Evolutionary conservation across 129 eudicot genomes (phyloP).

Genomic region (Sambucus nigra): DNA sequence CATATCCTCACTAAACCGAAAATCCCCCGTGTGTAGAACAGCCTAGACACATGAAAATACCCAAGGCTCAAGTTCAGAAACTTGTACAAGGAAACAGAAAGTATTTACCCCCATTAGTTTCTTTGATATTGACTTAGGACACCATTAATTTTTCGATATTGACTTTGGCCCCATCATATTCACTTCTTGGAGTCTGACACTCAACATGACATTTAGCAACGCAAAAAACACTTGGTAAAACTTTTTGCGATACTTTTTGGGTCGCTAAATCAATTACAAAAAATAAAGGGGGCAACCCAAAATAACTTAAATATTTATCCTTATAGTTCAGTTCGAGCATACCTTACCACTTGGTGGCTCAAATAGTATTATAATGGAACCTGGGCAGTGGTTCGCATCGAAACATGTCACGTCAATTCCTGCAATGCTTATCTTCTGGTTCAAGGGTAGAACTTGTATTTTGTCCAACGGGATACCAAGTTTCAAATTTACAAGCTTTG

Average conservation of each 20-base stretch:
- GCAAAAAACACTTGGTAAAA: too few relatives aligned
- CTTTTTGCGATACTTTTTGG: too few relatives aligned
- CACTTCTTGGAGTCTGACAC: too few relatives aligned
- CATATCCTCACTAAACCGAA: constrained; percentile 77
- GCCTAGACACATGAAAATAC: constrained; percentile 37
- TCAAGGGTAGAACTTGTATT: constrained; percentile 67
- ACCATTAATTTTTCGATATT: too few relatives aligned
- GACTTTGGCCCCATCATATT: too few relatives aligned
- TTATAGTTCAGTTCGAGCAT: constrained; percentile 15
- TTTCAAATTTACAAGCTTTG: constrained; percentile 77
- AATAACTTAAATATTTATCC: neutral
- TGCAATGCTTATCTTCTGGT: constrained; percentile 54
- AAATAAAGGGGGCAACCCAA: neutral
- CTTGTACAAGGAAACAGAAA: too few relatives aligned
- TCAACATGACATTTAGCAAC: too few relatives aligned
- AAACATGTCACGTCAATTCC: constrained; percentile 87
- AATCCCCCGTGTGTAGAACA: constrained; percentile 94
- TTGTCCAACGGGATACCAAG: constrained; percentile 84
- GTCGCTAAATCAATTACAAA: neutral
- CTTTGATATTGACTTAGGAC: constrained; percentile 6
- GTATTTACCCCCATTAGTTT: too few relatives aligned
- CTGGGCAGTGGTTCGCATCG: constrained; percentile 98
- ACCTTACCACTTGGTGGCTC: constrained; percentile 86
- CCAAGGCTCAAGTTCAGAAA: too few relatives aligned
- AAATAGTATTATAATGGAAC: constrained; percentile 75